Evolutionary conservation across 441 rosid species (phyloP), one percentile per base, ranked within the genome.

Genomic region (Viola pubescens): DNA sequence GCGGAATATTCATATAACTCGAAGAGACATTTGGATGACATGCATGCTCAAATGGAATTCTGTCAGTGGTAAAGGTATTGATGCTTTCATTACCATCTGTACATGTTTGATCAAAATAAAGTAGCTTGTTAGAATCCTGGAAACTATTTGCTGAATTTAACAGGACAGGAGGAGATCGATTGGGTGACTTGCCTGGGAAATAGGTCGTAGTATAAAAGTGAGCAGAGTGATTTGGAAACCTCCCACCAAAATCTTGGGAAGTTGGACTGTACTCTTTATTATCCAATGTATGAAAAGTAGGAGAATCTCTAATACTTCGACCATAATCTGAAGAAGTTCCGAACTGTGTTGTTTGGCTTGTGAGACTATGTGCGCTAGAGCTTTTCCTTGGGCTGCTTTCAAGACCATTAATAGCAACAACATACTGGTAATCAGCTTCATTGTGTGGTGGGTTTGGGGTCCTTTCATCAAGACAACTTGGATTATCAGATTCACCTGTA

Each of bases 371-470:
- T 16, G 79, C 86, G n/a, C 79, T 77, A 37, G 74, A 70, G 68
- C 80, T 83, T 71, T 76, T 83, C 14, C 58, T 74, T 52, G 83
- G 76, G 72, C 83, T 82, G 26, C 19, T 56, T 42, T 88, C 92
- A 40, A 85, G 70, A 70, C 87, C 82, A 80, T 89, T 89, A 48
- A 85, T 83, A 64, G 95, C 97, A 70, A 77, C 80, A 59, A 83
- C 84, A 73, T 79, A 85, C 64, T 83, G 83, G 65, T 76, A 68
- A 73, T 85, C 92, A 49, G 82, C 68, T 69, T 87, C 86, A 64
- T 73, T 81, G 55, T 81, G 81, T 46, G 34, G 34, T 26, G 34
- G 34, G 34, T 48, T 52, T 46, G 68, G 81, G 66, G 72, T 76
- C 13, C 75, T 55, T 65, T 82, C 67, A 48, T 79, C 78, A 45